Evolutionary conservation across 202 grass and related monocot species (phyloP), one percentile per base, ranked within the genome.

Genomic region (Hordeum pubiflorum): DNA sequence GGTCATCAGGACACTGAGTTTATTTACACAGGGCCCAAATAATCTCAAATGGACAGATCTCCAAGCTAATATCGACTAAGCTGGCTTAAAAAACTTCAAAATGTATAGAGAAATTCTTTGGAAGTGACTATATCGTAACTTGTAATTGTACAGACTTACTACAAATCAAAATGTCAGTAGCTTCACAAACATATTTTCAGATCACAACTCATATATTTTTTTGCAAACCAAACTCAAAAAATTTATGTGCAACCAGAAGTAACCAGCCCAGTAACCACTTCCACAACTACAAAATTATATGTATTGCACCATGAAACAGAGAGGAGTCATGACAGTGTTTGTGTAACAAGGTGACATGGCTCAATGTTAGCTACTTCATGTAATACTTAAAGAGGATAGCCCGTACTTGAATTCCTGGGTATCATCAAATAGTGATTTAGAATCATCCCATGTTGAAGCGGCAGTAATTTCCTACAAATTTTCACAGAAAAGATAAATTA

Each of bases 371-470:
- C 38, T 26, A 27, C 48, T 18, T 52, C 48, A 52, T 55, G 40
- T 31, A 43, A 75, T 69, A 65, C 2, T 44, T 26, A 79, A 78
- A 57, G 18, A 82, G 63, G 76, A 75, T 78, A 59, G 50, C 12
- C n/a, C 6, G 54, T 93, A 99, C 96, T 77, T 93, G 81, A 89
- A 99, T 46, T 99, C 96, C 56, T 90, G 84, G 79, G 77, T 93
- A 69, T 90, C 89, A 79, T 96, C 87, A 69, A 99, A 90, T 54
- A 96, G 78, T 65, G 83, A 52, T 82, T 90, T 91, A 79, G 82
- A 91, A 41, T 99, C 90, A 80, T 96, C 96, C 96, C 96, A 96
- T n/a, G 79, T 91, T 58, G 96, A 93, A 64, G 80, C 82, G 72
- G 85, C 75, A 43, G 89, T 90, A 84, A 96, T 90, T 83, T 96